Percentiles rank a stretch among this genome's conserved stretches.
These are phyloP conservation scores for Ceratobasidium sp. DNA, from an alignment of 1,284 basidiomycete species.

Conservation along the genomic window DNA sequence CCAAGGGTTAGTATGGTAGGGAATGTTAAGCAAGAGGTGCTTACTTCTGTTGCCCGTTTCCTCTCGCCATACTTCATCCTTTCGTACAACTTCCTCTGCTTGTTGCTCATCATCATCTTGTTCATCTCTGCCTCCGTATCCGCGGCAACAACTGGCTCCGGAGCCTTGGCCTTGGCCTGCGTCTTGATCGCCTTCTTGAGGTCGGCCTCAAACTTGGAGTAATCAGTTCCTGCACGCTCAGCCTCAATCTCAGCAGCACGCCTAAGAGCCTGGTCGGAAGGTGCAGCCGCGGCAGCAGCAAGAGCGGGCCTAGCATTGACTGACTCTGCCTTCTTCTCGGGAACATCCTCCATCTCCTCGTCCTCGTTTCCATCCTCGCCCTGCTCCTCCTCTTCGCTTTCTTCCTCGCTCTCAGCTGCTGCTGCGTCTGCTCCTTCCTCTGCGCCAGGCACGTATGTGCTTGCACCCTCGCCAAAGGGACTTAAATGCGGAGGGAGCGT, in stretches of 20 bases:
- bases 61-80: constrained; percentile 91
- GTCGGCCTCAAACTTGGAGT: constrained; percentile 83
- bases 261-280: constrained; percentile 74
- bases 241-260: constrained; percentile 94
- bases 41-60: constrained; percentile 83
- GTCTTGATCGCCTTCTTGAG: constrained; percentile 73
- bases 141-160: constrained; percentile 41
- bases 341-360: constrained; percentile 52
- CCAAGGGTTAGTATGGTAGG: neutral
- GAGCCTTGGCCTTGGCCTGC: constrained; percentile 56
- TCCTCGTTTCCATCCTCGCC: constrained; percentile 51
- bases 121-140: constrained; percentile 85
- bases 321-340: constrained; percentile 53
- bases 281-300: constrained; percentile 63
- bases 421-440: constrained; percentile 55
- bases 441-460: constrained; percentile 66
- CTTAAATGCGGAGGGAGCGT: constrained; percentile 94
- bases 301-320: constrained; percentile 47
- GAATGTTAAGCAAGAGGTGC: constrained; percentile 50
- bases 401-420: constrained; percentile 56
- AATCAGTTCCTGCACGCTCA: constrained; percentile 88
- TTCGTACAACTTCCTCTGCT: constrained; percentile 95
- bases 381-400: constrained; percentile 56
- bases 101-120: constrained; percentile 99
- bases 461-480: constrained; percentile 89